A percentile compares a stretch with the other conserved stretches of the same genome.
These are phyloP conservation scores for Debaryomyces robertsiae DNA, from an alignment of 1,139 yeast species.

Conservation along the genomic window DNA sequence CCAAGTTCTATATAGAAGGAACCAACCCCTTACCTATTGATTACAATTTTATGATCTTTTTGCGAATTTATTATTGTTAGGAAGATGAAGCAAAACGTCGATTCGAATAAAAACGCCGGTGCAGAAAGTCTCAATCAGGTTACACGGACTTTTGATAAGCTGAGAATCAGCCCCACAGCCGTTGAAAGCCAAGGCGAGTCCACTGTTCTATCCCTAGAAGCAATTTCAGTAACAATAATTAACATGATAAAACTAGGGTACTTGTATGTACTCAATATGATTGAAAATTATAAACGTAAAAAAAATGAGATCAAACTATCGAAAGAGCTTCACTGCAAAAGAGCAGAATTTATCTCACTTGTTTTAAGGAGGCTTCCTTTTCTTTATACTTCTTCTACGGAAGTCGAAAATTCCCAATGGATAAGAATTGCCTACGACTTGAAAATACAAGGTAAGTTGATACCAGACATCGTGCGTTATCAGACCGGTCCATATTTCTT, in stretches of 20 bases:
- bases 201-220: neutral
- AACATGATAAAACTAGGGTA: conserved; percentile 1
- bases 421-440: conserved; percentile 20
- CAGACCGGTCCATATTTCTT: conserved; percentile 18
- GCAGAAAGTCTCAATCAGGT: too few species aligned
- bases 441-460: conserved; percentile 15
- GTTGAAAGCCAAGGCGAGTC: neutral
- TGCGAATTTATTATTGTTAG: neutral
- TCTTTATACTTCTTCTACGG: conserved; percentile 15
- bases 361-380: conserved; percentile 20
- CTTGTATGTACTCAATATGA: conserved; percentile 2
- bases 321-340: conserved; percentile 9
- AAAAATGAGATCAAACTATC: conserved; percentile 3
- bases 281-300: conserved; percentile 8
- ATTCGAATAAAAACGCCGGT: too few species aligned
- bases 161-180: too few species aligned
- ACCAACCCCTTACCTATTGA: neutral
- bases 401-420: conserved; percentile 21
- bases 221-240: neutral
- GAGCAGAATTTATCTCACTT: conserved; percentile 10
- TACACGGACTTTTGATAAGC: too few species aligned
- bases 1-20: neutral
- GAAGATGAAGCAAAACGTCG: neutral
- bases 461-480: conserved; percentile 20
- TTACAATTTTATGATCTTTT: neutral